These are phyloP conservation scores for Atkinsonella texensis DNA, from an alignment of 2,329 filamentous ascomycete genomes.

Conservation along the genomic window DNA sequence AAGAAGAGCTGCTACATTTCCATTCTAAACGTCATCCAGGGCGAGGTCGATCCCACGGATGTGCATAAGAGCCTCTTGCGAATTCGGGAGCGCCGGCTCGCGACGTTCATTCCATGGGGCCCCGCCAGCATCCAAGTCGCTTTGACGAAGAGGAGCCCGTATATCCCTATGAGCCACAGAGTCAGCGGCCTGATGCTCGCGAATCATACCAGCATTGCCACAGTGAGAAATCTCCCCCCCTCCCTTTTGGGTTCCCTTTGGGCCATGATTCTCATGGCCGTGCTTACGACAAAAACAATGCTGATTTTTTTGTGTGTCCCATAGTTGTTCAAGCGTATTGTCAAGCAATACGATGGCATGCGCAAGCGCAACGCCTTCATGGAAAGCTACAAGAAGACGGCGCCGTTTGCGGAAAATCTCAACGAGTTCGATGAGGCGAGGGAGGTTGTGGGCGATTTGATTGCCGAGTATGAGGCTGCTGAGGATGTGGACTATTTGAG, in stretches of 20 bases:
- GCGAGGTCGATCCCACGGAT: conserved; percentile 94
- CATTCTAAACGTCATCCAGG: conserved; percentile 97
- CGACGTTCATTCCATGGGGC: conserved; percentile 97
- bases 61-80: conserved; percentile 96
- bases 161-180: conserved; percentile 84
- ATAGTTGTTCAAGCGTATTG: conserved; percentile 81
- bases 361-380: conserved; percentile 95
- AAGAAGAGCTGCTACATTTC: conserved; percentile 99
- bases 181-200: conserved; percentile 96
- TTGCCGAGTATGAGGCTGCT: conserved; percentile 90
- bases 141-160: conserved; percentile 90
- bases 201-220: conserved; percentile 95
- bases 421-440: conserved; percentile 92
- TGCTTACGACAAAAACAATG: no score
- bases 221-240: conserved; percentile 38
- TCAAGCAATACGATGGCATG: conserved; percentile 85
- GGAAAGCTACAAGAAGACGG: conserved; percentile 91
- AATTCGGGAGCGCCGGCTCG: conserved; percentile 85
- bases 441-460: conserved; percentile 81
- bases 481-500: conserved; percentile 85
- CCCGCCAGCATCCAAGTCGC: conserved; percentile 97
- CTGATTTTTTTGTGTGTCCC: conserved; percentile 1
- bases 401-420: conserved; percentile 82
- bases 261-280: no score
- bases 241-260: not conserved